Percentiles rank a stretch among this genome's conserved stretches.
These are phyloP conservation scores for Chrysanthemum lavandulifolium DNA, from an alignment of 129 eudicot species.

Conservation along the genomic window DNA sequence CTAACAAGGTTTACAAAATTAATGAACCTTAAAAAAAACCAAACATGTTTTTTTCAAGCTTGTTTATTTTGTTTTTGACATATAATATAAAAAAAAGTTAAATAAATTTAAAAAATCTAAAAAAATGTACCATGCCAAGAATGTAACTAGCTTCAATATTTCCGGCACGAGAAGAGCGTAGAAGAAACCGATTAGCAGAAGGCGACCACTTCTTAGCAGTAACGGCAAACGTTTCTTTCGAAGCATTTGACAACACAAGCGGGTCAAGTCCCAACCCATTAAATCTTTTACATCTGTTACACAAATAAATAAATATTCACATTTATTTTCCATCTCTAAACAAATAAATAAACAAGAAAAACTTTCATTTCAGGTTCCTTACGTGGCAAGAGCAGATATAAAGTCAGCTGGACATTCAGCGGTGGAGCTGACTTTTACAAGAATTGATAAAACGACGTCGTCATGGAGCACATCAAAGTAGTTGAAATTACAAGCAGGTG, in stretches of 20 bases:
- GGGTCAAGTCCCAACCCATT: slow-evolving; percentile 29
- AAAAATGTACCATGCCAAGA: slow-evolving; percentile 45
- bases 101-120: too few relatives aligned
- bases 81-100: neutral
- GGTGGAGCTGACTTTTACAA: slow-evolving; percentile 34
- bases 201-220: slow-evolving; percentile 37
- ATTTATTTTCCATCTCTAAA: neutral
- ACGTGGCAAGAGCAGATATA: slow-evolving; percentile 38
- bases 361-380: slow-evolving; percentile 10
- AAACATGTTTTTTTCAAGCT: too few relatives aligned
- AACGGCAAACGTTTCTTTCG: slow-evolving; percentile 27
- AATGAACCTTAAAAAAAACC: too few relatives aligned
- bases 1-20: too few relatives aligned
- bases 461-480: slow-evolving; percentile 41
- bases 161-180: slow-evolving; percentile 39
- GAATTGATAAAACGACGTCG: slow-evolving; percentile 46
- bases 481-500: slow-evolving; percentile 4
- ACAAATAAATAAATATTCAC: neutral
- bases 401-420: slow-evolving; percentile 56
- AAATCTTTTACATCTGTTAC: slow-evolving; percentile 37
- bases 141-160: slow-evolving; percentile 41
- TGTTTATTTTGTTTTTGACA: too few relatives aligned
- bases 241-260: slow-evolving; percentile 35
- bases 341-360: neutral
- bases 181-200: slow-evolving; percentile 29